These are phyloP conservation scores for Blastomyces emzantsi DNA, from an alignment of 2,329 filamentous ascomycete species.

Conservation along the genomic window DNA sequence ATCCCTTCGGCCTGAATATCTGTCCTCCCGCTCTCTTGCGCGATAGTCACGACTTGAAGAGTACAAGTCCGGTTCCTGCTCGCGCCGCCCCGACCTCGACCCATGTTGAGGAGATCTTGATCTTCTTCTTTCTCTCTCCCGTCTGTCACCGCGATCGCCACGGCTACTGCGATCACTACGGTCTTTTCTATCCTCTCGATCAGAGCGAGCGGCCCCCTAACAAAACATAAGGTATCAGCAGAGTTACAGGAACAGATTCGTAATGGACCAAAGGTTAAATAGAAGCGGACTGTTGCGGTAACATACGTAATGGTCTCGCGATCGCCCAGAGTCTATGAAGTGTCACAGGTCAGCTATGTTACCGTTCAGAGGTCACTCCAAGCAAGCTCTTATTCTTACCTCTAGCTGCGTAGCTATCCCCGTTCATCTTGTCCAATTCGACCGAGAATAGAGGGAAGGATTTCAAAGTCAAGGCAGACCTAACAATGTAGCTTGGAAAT, in stretches of 20 bases:
- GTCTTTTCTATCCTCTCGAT: slow-evolving; percentile 36
- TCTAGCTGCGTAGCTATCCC: slow-evolving; percentile 70
- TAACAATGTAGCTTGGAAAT: background rate
- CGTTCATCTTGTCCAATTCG: slow-evolving; percentile 56
- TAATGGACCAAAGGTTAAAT: background rate
- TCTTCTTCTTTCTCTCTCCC: slow-evolving; percentile 57
- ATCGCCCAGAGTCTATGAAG: slow-evolving; percentile 42
- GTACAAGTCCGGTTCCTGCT: slow-evolving; percentile 74
- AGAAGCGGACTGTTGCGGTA: background rate
- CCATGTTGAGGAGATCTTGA: slow-evolving; percentile 78
- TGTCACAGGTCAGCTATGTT: slow-evolving; percentile 28
- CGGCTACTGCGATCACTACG: slow-evolving; percentile 21
- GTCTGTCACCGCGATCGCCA: slow-evolving; percentile 35
- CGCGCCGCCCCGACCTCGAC: slow-evolving; percentile 57
- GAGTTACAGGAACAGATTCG: slow-evolving; percentile 22
- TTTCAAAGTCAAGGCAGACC: background rate
- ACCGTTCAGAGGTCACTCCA: slow-evolving; percentile 20
- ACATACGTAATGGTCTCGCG: slow-evolving; percentile 30
- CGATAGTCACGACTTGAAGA: slow-evolving; percentile 88
- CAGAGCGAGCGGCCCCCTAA: slow-evolving; percentile 39
- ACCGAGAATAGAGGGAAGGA: background rate
- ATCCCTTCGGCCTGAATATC: slow-evolving; percentile 64
- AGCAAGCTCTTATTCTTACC: slow-evolving; percentile 54
- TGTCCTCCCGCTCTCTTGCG: slow-evolving; percentile 86
- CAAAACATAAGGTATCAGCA: slow-evolving; percentile 12